Evolutionary conservation across 2,329 filamentous ascomycete species (phyloP).

Genomic region (Colletotrichum truncatum): DNA sequence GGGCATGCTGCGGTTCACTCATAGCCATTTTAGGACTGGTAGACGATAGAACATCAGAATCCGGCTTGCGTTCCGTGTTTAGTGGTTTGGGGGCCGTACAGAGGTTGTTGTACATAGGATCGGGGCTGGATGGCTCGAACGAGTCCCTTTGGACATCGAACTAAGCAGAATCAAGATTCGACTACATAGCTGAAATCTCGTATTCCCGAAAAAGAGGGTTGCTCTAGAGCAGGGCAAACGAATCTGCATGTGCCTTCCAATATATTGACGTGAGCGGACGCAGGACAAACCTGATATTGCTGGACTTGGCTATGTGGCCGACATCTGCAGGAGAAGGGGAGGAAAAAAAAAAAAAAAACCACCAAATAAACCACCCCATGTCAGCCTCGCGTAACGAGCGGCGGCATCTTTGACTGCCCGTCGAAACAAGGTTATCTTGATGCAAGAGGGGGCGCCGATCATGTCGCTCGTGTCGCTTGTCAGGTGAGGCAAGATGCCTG

Average conservation of each 20-base stretch:
- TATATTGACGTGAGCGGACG: neutral
- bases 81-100: neutral
- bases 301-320: slow-evolving; percentile 6
- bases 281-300: neutral
- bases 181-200: neutral
- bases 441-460: too few species aligned
- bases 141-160: neutral
- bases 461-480: neutral
- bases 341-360: too few species aligned
- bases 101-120: slow-evolving; percentile 6
- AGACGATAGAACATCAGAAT: neutral
- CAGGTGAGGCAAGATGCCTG: slow-evolving; percentile 1
- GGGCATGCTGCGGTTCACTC: neutral
- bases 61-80: neutral
- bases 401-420: neutral
- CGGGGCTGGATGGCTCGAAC: neutral
- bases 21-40: neutral
- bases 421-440: neutral
- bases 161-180: neutral
- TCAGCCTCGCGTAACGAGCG: neutral
- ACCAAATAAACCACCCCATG: too few species aligned
- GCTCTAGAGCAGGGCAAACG: neutral
- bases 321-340: neutral
- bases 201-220: neutral
- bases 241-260: neutral